phyloP scores from a whole-genome alignment of 2,329 filamentous ascomycete species.

The Fusarium tupiense region DNA sequence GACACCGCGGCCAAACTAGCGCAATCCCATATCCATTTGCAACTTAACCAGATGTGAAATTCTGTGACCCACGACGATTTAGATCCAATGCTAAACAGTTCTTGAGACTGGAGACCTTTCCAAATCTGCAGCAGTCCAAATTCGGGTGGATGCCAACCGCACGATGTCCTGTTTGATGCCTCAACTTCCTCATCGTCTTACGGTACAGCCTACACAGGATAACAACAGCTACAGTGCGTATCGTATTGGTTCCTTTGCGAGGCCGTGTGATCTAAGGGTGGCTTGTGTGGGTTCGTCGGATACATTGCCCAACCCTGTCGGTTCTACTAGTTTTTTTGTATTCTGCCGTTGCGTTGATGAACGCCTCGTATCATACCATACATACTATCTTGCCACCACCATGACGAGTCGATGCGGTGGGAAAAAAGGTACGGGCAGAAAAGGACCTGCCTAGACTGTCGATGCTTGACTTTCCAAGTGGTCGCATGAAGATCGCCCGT shows the following conservation, averaged over 20 bases:
- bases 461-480: slow-evolving; percentile 17
- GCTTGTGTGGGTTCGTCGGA: slow-evolving; percentile 9
- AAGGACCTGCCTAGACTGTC: background rate
- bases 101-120: slow-evolving; percentile 17
- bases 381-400: slow-evolving; percentile 12
- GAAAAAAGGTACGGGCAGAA: background rate
- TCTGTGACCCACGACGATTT: slow-evolving; percentile 9
- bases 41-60: slow-evolving; percentile 11
- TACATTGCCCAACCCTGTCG: slow-evolving; percentile 20
- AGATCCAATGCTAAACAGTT: slow-evolving; percentile 37
- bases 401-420: slow-evolving; percentile 8
- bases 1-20: slow-evolving; percentile 38
- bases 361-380: background rate
- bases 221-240: background rate
- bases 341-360: background rate
- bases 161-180: background rate
- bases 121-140: slow-evolving; percentile 36
- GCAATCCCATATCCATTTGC: slow-evolving; percentile 13
- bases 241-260: slow-evolving; percentile 2
- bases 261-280: background rate
- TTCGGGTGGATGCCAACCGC: slow-evolving; percentile 24
- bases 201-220: background rate
- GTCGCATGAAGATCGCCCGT: slow-evolving; percentile 31
- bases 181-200: background rate
- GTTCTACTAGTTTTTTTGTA: background rate